Evolutionary conservation across 1,284 basidiomycete genomes (phyloP).

Genomic region (Tilletiaria anomala): DNA sequence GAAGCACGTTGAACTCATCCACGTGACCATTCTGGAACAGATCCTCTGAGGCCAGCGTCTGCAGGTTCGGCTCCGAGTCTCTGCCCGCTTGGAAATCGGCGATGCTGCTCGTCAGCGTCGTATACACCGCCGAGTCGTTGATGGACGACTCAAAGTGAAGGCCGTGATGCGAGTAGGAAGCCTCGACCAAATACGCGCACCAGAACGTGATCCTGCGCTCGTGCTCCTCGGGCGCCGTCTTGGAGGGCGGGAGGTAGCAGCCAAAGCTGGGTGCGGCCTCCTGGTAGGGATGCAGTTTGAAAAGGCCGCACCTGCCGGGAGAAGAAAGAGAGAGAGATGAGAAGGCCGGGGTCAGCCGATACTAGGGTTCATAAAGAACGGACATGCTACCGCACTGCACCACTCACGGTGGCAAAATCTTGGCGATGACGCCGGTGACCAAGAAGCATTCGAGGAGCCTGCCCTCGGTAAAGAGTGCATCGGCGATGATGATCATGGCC

Average conservation of each 20-base stretch:
- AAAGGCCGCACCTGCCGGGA: constrained; percentile 1
- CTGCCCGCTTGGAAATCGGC: constrained; percentile 6
- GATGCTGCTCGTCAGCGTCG: constrained; percentile 4
- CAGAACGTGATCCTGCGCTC: constrained; percentile 7
- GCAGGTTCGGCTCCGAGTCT: constrained; percentile 2
- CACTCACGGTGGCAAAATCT: neutral
- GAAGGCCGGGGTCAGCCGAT: neutral
- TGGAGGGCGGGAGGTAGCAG: constrained; percentile 1
- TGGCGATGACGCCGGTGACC: constrained; percentile 1
- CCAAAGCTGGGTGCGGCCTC: neutral
- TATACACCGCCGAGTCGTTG: constrained; percentile 4
- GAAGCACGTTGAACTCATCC: constrained; percentile 10
- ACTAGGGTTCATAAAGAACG: neutral
- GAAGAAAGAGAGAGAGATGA: neutral
- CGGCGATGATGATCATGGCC: constrained; percentile 3
- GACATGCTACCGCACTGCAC: neutral
- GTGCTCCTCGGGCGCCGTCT: constrained; percentile 5
- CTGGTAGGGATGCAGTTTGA: constrained; percentile 5
- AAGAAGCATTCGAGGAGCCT: constrained; percentile 5
- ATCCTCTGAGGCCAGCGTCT: constrained; percentile 7
- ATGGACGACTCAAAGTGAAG: constrained; percentile 5
- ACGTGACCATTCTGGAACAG: constrained; percentile 9
- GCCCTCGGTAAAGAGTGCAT: constrained; percentile 4
- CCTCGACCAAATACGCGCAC: constrained; percentile 9
- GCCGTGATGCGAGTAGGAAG: constrained; percentile 1